These are phyloP conservation scores for Lablab purpureus DNA, from an alignment of 306 rosid genomes.

Conservation along the genomic window DNA sequence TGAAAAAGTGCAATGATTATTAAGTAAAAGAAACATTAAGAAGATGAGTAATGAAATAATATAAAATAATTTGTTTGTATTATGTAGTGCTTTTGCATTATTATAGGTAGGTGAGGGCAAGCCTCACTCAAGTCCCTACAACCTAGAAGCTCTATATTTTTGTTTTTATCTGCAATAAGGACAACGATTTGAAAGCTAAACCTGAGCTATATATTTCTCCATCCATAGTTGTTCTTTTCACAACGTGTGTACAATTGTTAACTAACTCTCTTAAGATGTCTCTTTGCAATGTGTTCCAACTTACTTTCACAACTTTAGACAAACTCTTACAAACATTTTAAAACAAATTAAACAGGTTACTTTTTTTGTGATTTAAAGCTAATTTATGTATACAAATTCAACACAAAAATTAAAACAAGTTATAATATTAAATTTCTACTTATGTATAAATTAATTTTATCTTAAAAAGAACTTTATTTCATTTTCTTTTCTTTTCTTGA, in stretches of 20 bases:
- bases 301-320: background rate
- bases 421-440: too few species aligned
- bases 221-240: background rate
- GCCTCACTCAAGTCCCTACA: background rate
- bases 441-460: too few species aligned
- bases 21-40: background rate
- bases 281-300: background rate
- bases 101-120: conserved; percentile 1
- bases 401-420: too few species aligned
- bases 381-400: too few species aligned
- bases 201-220: conserved; percentile 23
- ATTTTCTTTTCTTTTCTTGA: too few species aligned
- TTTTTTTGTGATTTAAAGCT: too few species aligned
- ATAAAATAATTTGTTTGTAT: background rate
- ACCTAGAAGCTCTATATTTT: background rate
- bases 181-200: conserved; percentile 46
- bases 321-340: too few species aligned
- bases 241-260: background rate
- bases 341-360: too few species aligned
- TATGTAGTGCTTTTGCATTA: conserved; percentile 17
- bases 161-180: background rate
- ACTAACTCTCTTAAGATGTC: background rate
- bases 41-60: background rate
- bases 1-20: background rate
- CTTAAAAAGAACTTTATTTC: too few species aligned